phyloP scores from a whole-genome alignment of 2,329 filamentous ascomycete species.

The Hypoxylon sp. region DNA sequence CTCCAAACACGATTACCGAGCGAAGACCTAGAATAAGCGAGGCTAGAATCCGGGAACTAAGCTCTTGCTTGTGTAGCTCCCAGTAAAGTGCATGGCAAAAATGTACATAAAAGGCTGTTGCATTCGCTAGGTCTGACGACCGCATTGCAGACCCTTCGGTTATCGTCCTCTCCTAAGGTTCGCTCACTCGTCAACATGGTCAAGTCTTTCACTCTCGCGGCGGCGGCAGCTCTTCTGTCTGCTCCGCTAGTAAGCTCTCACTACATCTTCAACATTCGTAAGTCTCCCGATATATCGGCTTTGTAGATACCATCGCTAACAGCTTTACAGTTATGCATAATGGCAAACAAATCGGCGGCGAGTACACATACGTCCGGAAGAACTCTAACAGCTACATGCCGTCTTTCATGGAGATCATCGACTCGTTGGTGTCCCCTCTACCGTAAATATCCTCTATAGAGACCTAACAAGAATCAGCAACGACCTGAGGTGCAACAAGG shows the following conservation, averaged over 20 bases:
- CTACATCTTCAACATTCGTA: conserved; percentile 57
- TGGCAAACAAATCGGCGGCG: conserved; percentile 59
- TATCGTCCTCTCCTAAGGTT: conserved; percentile 5
- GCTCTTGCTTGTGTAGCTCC: conserved; percentile 17
- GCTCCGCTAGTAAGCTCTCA: conserved; percentile 49
- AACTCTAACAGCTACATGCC: conserved; percentile 60
- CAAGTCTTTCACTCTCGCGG: conserved; percentile 42
- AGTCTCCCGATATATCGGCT: not conserved
- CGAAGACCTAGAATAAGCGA: conserved; percentile 20
- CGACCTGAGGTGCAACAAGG: conserved; percentile 62
- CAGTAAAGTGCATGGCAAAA: conserved; percentile 12
- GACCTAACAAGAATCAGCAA: conserved; percentile 39
- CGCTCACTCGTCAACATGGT: conserved; percentile 43
- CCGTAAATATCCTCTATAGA: not conserved
- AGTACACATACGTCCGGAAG: conserved; percentile 64
- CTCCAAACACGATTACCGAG: conserved; percentile 35
- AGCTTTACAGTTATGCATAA: conserved; percentile 57
- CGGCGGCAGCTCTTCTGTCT: conserved; percentile 46
- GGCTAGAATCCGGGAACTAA: conserved; percentile 22
- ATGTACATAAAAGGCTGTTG: conserved; percentile 34
- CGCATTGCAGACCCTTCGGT: conserved; percentile 5
- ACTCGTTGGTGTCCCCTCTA: conserved; percentile 43
- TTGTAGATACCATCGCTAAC: conserved; percentile 14
- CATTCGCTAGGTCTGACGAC: conserved; percentile 18
- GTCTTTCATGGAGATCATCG: conserved; percentile 56